Base-by-base conservation (phyloP, 2,329 filamentous ascomycete genomes). In the Ceratocystis huliohia region DNA sequence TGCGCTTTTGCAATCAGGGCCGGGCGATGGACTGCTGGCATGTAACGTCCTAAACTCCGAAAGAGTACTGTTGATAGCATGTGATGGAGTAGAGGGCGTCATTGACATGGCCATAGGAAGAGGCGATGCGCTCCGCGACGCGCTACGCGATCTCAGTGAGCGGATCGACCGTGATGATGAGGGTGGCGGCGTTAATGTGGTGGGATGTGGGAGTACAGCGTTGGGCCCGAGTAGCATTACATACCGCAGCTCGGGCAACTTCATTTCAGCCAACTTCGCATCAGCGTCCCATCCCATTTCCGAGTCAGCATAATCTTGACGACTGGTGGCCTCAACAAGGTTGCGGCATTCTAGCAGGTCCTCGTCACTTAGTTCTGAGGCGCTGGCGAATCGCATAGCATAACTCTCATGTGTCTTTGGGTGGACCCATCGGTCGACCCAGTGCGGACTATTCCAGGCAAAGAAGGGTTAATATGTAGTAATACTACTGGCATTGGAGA, bases 241-340 rank as follows among this genome's bases (percentile, higher is more conserved):
- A 73, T 90, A 92, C 56, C 86, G 81, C 73, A 92, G 81, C 67
- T 86, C 84, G 0, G 78, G 74, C 4, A 87, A 82, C 68, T 76
- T 76, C 88, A 92, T 91, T 77, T 92, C 88, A 13, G 75, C 75
- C 64, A 77, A 76, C 76, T 91, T 92, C 56, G 77, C 76, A 2
- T 70, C 73, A 0, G 81, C 80, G 61, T 84, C 80, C 88, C 88
- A 92, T 61, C 85, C 85, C 0, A 75, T 72, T 5, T 78, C 78
- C 1, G 87, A 89, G 17, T 74, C 73, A 65, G 82, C 81, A 73
- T 92, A 92, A 73, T 87, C 84, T 5, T 75, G 71, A 15, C 78
- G 77, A 70, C 86, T 89, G 0, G 88, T 91, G 62, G 78, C 74
- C 68, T 86, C 80, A 64, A 92, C 78, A 30, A 87, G 74, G 22